Conservation (phyloP, 2,329 filamentous ascomycete genomes). For the Nakataea oryzae region DNA sequence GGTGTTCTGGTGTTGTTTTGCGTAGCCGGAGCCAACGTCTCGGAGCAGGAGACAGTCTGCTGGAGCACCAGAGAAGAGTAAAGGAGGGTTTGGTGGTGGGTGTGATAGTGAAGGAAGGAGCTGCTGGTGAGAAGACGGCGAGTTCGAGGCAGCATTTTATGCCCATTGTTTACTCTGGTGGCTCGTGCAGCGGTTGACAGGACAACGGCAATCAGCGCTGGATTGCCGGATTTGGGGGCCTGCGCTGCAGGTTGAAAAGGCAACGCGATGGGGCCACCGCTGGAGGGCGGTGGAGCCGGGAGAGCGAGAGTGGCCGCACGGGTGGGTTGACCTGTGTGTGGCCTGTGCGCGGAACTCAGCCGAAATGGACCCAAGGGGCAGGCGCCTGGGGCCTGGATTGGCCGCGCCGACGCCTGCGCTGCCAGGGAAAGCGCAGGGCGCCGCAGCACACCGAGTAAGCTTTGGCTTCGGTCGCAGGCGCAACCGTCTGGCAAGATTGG, state of each 20-base stretch:
- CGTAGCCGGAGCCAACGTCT: conserved; percentile 16
- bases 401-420: no score
- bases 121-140: background rate
- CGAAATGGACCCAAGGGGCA: background rate
- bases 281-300: background rate
- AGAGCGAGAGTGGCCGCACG: background rate
- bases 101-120: conserved; percentile 10
- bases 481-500: background rate
- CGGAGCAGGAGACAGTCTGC: background rate
- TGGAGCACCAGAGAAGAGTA: background rate
- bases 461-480: background rate
- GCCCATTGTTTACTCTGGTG: conserved; percentile 11
- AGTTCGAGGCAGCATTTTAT: conserved; percentile 1
- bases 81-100: conserved; percentile 5
- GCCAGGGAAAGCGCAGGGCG: background rate
- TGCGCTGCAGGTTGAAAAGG: background rate
- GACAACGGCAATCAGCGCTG: background rate
- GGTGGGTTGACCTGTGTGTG: no score
- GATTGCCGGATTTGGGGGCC: background rate
- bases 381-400: background rate
- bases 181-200: background rate
- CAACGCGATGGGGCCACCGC: background rate
- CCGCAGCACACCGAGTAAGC: background rate
- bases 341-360: background rate
- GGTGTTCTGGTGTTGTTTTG: conserved; percentile 31